Base-by-base conservation (phyloP, 2,329 filamentous ascomycete species). In the Colletotrichum sp. region DNA sequence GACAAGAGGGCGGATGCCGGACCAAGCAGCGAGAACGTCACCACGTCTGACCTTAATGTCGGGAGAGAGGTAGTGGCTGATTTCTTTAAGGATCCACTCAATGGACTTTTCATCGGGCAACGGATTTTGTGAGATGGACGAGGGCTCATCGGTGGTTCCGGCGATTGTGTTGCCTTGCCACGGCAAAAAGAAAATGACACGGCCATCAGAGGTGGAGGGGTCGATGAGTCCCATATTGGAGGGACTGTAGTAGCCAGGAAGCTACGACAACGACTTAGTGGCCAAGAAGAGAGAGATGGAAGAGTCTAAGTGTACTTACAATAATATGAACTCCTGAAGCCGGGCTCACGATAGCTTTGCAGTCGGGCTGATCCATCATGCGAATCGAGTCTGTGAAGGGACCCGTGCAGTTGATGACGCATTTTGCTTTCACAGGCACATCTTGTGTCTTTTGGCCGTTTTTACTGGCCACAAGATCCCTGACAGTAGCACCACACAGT, bases 131-230 rank as follows among this genome's bases (percentile, higher is more conserved):
- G 91, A 91, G 79, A 98, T 95, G 34, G 89, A 87, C 49, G 93
- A 94, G 5, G 95, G 93, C 52, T 94, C 93, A 82, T 98, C 95
- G 9, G 95, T 98, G 7, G 95, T 98, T 77, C 95, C 95, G 62
- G 95, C 95, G 81, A 98, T 97, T 16, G 95, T 98, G 86, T 97
- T 97, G 65, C 95, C 95, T 86, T 98, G 95, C 95, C 95, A 98
- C 26, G 95, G 95, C 55, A 98, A 89, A 89, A 98, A 98, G 91
- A 98, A 98, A 82, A 98, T 96, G 66, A 98, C 95, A 83, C 95
- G 92, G 24, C 95, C 95, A 82, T 98, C 95, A 2, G 95, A 98
- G 3, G 95, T 97, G 55, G 92, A 92, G 7, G 95, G 95, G 81
- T 98, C 95, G 80, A 98, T 95, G 55, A 98, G 89, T 77, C 95